Evolutionary conservation across 495 filamentous ascomycete species (phyloP), one percentile per base, ranked within the genome.

Genomic region (Penicillium coffeae): DNA sequence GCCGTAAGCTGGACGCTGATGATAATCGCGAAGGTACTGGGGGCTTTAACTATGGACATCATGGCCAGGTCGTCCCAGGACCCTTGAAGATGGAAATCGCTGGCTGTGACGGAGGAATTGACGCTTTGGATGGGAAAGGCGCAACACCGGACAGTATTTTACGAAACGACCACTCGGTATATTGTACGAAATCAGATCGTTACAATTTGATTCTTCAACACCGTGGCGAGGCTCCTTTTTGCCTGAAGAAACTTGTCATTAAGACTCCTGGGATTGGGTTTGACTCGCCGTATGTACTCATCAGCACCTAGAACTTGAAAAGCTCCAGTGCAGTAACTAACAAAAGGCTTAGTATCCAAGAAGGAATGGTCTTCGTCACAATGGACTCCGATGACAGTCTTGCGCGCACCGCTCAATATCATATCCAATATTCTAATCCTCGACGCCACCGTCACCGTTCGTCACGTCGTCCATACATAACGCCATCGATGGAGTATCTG

Each of bases 321-420:
- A 27, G 9, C 21, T 9, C 30, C 8, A 8, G 20, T 6, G 25
- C 61, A 56, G 60, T 56, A 57, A 34, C 32, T 41, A 25, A 40
- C 36, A 30, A 10, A 5, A 5, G 4, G 10, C 25, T 10, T 55
- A 94, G 89, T 42, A 85, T 95, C 39, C 88, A 91, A 70, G 89
- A 94, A 74, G 92, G 92, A 18, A 87, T 95, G 84, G 80, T 97
- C 5, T 95, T 96, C 61, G 78, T 96, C 32, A 82, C 88, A 4
- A 95, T 96, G 90, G 77, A 79, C 14, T 75, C 80, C 10, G 80
- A 91, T 48, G 86, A 92, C 45, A 73, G 95, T 13, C 65, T 93
- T 21, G 73, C 71, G 27, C 79, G 86, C 41, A 92, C 90, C 5
- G 81, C 86, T 8, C 75, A 79, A 38, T 93, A 92, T 55, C 81